Percentiles rank a stretch among this genome's conserved stretches.
Evolutionary conservation across 257 asterid species (phyloP).

Genomic region (Euphrasia confusa): DNA sequence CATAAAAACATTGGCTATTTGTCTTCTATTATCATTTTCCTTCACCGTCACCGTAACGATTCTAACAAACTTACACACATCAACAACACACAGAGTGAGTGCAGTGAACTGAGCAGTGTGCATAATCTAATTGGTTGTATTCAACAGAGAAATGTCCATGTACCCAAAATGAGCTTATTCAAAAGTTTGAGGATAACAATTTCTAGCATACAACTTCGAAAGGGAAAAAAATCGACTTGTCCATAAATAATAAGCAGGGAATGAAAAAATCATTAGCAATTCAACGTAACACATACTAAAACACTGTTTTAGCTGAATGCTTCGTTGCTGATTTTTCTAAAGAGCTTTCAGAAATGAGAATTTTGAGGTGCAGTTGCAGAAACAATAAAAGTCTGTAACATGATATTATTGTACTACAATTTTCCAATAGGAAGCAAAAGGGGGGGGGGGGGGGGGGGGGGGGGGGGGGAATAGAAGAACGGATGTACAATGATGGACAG

Average conservation of each 20-base stretch:
- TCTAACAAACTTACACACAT: not conserved
- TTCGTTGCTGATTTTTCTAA: not conserved
- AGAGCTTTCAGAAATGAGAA: not conserved
- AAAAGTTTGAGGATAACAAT: conserved; percentile 2
- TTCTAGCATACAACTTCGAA: conserved; percentile 1
- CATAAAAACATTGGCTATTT: conserved; percentile 4
- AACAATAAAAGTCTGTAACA: not conserved
- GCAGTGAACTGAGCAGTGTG: not conserved
- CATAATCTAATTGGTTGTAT: not conserved
- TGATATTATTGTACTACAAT: not conserved
- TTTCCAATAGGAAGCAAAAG: not conserved
- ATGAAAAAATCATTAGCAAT: not conserved
- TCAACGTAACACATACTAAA: not conserved
- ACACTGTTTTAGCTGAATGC: not conserved
- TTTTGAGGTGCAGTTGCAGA: not conserved
- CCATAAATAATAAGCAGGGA: not conserved
- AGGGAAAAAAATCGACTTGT: not conserved
- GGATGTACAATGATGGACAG: not conserved
- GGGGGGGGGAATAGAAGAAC: not conserved
- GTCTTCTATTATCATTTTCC: conserved; percentile 2
- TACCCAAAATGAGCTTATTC: not conserved
- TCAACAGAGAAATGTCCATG: not conserved
- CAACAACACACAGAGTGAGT: not conserved
- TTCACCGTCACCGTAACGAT: not conserved
- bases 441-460: not conserved